These are phyloP conservation scores for Lizonia empirigonia DNA, from an alignment of 2,329 filamentous ascomycete genomes.

Conservation along the genomic window DNA sequence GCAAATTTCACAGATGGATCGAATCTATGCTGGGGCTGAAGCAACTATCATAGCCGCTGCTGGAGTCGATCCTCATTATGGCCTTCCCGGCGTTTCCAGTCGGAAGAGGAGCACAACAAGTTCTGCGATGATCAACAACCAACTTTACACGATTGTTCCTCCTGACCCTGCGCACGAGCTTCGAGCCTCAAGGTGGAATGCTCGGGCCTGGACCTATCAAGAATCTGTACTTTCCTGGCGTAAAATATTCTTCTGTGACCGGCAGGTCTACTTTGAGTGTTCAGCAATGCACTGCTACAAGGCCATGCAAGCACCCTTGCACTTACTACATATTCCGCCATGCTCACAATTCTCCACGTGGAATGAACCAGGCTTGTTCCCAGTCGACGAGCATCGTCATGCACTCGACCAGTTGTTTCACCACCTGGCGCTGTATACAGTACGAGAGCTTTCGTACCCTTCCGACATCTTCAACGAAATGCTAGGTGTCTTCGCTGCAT, in stretches of 20 bases:
- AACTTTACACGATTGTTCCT: no score
- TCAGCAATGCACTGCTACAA: constrained; percentile 1
- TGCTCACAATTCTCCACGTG: not conserved
- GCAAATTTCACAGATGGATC: constrained; percentile 1
- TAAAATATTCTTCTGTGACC: not conserved
- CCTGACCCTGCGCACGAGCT: no score
- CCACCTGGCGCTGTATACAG: not conserved
- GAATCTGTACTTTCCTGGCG: not conserved
- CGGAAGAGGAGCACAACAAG: no score
- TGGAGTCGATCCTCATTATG: not conserved
- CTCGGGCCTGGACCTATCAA: constrained; percentile 1
- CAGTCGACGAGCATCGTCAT: not conserved
- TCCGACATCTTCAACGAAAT: not conserved
- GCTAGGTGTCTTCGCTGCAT: not conserved
- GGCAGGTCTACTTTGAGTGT: constrained; percentile 1
- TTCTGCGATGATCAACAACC: no score
- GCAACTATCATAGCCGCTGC: constrained; percentile 1
- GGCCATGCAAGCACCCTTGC: not conserved
- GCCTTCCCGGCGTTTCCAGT: not conserved
- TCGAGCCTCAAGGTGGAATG: not conserved
- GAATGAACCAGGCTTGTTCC: not conserved
- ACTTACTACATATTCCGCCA: not conserved
- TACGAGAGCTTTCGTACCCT: not conserved
- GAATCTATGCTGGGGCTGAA: not conserved
- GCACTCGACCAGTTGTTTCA: not conserved